A percentile compares a stretch with the other conserved stretches of the same genome.
These are phyloP conservation scores for Globisporangium uncinulatum DNA, from an alignment of 352 stramenopile genomes.

Conservation along the genomic window DNA sequence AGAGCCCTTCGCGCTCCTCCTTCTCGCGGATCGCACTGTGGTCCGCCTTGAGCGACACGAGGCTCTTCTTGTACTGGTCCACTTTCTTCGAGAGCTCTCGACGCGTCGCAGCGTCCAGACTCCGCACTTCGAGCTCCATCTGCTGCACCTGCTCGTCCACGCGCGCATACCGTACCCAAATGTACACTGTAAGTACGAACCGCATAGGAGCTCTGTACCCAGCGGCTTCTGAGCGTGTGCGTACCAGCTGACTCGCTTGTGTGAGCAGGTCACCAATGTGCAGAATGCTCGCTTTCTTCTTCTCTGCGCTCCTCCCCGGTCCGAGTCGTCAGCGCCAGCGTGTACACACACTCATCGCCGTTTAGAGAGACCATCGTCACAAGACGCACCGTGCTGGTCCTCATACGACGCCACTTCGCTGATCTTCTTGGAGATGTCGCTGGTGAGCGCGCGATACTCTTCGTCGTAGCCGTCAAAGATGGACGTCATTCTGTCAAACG, in stretches of 20 bases:
- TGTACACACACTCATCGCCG: not conserved
- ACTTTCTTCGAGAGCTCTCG: constrained; percentile 87
- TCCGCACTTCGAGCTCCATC: constrained; percentile 86
- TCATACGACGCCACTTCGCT: constrained; percentile 85
- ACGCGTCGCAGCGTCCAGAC: constrained; percentile 66
- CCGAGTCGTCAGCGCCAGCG: not conserved
- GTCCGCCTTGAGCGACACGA: constrained; percentile 73
- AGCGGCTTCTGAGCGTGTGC: not conserved
- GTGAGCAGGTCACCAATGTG: constrained; percentile 77
- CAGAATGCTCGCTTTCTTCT: constrained; percentile 81
- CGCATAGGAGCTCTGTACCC: not conserved
- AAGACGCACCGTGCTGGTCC: constrained; percentile 55
- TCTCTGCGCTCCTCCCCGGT: constrained; percentile 33
- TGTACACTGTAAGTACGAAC: not conserved
- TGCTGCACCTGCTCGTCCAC: constrained; percentile 62
- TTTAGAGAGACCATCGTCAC: too few species aligned
- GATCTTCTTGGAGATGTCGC: constrained; percentile 87
- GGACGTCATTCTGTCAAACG: constrained; percentile 61
- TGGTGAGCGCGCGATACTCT: constrained; percentile 78
- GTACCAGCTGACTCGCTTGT: constrained; percentile 77
- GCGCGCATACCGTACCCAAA: not conserved
- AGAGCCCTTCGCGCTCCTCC: constrained; percentile 78
- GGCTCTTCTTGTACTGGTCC: constrained; percentile 87
- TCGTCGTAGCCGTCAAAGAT: constrained; percentile 89
- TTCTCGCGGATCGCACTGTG: constrained; percentile 81